A percentile compares a stretch with the other conserved stretches of the same genome.
These are phyloP conservation scores for Cytospora piceicola DNA, from an alignment of 2,329 filamentous ascomycete genomes.

Conservation along the genomic window DNA sequence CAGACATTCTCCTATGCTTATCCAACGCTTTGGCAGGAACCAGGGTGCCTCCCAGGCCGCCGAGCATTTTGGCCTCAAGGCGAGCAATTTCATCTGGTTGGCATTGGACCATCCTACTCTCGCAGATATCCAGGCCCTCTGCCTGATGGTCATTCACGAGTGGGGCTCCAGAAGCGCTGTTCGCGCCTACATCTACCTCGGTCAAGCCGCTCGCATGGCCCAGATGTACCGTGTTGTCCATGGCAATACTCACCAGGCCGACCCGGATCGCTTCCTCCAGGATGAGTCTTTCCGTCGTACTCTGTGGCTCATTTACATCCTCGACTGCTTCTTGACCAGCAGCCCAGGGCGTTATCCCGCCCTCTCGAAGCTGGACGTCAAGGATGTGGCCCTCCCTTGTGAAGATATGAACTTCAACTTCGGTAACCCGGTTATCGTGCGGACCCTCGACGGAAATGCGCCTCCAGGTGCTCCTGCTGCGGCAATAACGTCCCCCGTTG, in stretches of 20 bases:
- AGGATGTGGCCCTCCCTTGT: constrained; percentile 61
- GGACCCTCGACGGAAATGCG: constrained; percentile 53
- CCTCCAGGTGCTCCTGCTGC: constrained; percentile 46
- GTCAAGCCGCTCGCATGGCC: constrained; percentile 65
- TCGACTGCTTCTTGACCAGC: constrained; percentile 65
- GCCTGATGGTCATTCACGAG: constrained; percentile 64
- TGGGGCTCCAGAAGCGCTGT: constrained; percentile 66
- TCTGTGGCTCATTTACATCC: constrained; percentile 65
- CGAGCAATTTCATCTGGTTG: constrained; percentile 60
- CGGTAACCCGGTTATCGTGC: constrained; percentile 61
- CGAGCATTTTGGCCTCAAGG: constrained; percentile 63
- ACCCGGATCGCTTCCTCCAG: constrained; percentile 63
- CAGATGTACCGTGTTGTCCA: constrained; percentile 67
- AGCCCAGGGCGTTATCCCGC: constrained; percentile 63
- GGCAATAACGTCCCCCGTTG: constrained; percentile 53
- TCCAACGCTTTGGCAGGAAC: constrained; percentile 62
- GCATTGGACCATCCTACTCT: constrained; percentile 63
- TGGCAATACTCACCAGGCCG: constrained; percentile 53
- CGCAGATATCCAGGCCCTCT: constrained; percentile 64
- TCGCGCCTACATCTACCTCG: constrained; percentile 65
- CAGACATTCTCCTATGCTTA: constrained; percentile 60
- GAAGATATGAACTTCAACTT: constrained; percentile 67
- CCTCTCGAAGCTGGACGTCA: constrained; percentile 57
- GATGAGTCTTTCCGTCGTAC: constrained; percentile 65
- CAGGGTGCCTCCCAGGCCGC: constrained; percentile 53